Conservation (phyloP, 2,329 filamentous ascomycete species). For the Cercospora sesami region DNA sequence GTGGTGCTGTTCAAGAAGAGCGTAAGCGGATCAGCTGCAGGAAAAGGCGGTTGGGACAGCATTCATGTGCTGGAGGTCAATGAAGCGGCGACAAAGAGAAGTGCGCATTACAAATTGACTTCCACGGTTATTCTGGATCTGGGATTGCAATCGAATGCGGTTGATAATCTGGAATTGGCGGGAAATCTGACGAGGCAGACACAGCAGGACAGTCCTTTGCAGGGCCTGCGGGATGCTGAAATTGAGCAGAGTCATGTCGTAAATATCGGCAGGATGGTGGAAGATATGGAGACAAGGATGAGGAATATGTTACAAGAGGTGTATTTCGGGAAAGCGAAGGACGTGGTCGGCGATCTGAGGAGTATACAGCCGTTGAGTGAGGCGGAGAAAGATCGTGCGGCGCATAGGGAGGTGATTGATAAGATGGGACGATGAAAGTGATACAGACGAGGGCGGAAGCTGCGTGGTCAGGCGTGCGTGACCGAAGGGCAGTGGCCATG, state of each 20-base stretch:
- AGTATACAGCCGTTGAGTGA: slow-evolving; percentile 85
- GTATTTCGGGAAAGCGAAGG: slow-evolving; percentile 99
- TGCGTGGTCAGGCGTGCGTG: neutral
- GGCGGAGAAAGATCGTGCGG: slow-evolving; percentile 76
- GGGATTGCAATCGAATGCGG: slow-evolving; percentile 63
- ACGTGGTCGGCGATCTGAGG: slow-evolving; percentile 91
- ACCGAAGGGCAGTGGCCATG: neutral
- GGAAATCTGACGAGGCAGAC: slow-evolving; percentile 98
- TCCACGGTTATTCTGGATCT: slow-evolving; percentile 93
- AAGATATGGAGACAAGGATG: slow-evolving; percentile 99
- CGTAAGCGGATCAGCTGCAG: slow-evolving; percentile 41
- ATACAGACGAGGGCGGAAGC: neutral
- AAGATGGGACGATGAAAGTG: slow-evolving; percentile 43
- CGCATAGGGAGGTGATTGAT: slow-evolving; percentile 83
- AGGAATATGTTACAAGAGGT: slow-evolving; percentile 96
- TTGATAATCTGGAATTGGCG: slow-evolving; percentile 86
- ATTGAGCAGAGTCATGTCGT: slow-evolving; percentile 91
- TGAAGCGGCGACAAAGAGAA: slow-evolving; percentile 72
- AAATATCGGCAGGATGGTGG: slow-evolving; percentile 89
- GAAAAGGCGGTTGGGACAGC: slow-evolving; percentile 76
- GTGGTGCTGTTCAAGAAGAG: slow-evolving; percentile 95
- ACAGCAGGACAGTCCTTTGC: slow-evolving; percentile 81
- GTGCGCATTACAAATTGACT: slow-evolving; percentile 95
- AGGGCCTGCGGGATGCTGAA: slow-evolving; percentile 51
- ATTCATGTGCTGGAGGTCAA: slow-evolving; percentile 98